Conservation (phyloP, 257 asterid species). For the Agastache rugosa region DNA sequence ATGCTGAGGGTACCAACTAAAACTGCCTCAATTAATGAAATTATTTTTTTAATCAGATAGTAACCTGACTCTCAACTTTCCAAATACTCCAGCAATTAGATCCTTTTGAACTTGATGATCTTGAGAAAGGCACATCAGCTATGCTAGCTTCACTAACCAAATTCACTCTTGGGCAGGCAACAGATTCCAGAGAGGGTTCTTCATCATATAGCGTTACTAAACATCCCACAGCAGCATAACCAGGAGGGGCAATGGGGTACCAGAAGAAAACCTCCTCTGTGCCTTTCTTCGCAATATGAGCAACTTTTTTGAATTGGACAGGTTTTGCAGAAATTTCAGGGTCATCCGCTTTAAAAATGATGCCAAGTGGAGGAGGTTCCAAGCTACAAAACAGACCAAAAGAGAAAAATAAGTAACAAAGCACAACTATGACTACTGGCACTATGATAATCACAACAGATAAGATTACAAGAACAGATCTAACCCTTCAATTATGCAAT, state of each 20-base stretch:
- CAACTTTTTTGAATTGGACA: constrained; percentile 86
- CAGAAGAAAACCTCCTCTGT: constrained; percentile 89
- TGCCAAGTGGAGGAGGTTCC: constrained; percentile 97
- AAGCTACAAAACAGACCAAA: constrained; percentile 58
- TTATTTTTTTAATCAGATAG: constrained; percentile 15
- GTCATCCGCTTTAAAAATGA: constrained; percentile 79
- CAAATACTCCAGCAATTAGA: constrained; percentile 95
- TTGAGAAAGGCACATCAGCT: constrained; percentile 84
- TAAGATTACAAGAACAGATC: constrained; percentile 35
- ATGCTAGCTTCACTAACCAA: constrained; percentile 85
- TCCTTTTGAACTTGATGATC: constrained; percentile 77
- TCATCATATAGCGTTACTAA: constrained; percentile 73
- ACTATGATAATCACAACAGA: constrained; percentile 18
- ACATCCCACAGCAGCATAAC: constrained; percentile 95
- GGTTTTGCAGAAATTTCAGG: constrained; percentile 86
- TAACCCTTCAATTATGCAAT: constrained; percentile 95
- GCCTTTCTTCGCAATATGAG: constrained; percentile 79
- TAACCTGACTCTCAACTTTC: constrained; percentile 98
- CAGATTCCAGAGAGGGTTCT: constrained; percentile 69
- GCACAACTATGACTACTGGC: not conserved
- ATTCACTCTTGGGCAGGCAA: constrained; percentile 96
- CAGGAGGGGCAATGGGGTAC: constrained; percentile 98
- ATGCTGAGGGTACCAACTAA: constrained; percentile 25
- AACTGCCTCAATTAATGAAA: not conserved
- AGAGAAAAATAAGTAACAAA: constrained; percentile 34